Conservation (phyloP, 2,329 filamentous ascomycete genomes). For the Tolypocladium ovalisporum region DNA sequence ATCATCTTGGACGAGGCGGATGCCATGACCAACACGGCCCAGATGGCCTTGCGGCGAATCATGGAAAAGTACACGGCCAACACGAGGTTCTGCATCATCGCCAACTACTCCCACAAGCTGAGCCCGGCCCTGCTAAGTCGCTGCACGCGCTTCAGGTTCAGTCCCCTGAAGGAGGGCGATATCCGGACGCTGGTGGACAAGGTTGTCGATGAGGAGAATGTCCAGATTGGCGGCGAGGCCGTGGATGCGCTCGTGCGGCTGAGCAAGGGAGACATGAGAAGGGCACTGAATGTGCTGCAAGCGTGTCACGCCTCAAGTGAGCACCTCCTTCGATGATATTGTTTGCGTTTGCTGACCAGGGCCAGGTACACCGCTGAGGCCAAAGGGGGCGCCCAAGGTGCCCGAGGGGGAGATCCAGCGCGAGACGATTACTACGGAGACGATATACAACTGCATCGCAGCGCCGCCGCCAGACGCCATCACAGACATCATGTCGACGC, state of each 20-base stretch:
- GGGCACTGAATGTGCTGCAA: slow-evolving; percentile 89
- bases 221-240: slow-evolving; percentile 74
- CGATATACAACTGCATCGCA: slow-evolving; percentile 95
- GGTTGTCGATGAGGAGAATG: slow-evolving; percentile 76
- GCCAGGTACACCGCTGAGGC: slow-evolving; percentile 55
- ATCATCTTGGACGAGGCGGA: slow-evolving; percentile 99
- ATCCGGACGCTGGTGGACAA: slow-evolving; percentile 79
- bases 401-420: slow-evolving; percentile 56
- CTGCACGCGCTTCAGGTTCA: slow-evolving; percentile 92
- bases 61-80: slow-evolving; percentile 99
- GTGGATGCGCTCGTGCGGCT: slow-evolving; percentile 74
- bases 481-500: slow-evolving; percentile 68
- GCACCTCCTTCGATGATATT: slow-evolving; percentile 9
- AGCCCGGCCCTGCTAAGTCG: slow-evolving; percentile 84
- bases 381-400: slow-evolving; percentile 47
- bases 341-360: slow-evolving; percentile 4
- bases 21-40: slow-evolving; percentile 96
- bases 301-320: slow-evolving; percentile 90
- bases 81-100: slow-evolving; percentile 95
- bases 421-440: slow-evolving; percentile 76
- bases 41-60: slow-evolving; percentile 92
- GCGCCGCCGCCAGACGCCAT: slow-evolving; percentile 88
- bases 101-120: slow-evolving; percentile 97
- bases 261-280: slow-evolving; percentile 92
- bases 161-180: slow-evolving; percentile 78